These are phyloP conservation scores for Verticillium zaregamsianum DNA, from an alignment of 2,329 filamentous ascomycete genomes.

Conservation along the genomic window DNA sequence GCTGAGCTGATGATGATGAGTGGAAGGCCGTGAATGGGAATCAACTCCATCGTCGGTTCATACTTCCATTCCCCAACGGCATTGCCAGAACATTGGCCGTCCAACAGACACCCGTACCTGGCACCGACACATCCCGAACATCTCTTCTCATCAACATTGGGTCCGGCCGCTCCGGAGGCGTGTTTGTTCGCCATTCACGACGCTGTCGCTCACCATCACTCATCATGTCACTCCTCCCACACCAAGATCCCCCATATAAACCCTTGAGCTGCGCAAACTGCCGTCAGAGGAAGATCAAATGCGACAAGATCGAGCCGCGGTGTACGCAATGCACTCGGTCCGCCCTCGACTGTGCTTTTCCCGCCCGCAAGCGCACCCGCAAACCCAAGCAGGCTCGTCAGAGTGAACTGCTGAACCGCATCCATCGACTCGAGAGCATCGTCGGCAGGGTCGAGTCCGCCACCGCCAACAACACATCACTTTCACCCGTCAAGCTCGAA, in stretches of 20 bases:
- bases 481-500: not conserved
- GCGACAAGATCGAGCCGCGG: conserved; percentile 47
- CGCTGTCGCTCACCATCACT: not conserved
- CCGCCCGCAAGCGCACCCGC: conserved; percentile 37
- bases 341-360: conserved; percentile 42
- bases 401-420: conserved; percentile 37
- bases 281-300: conserved; percentile 59
- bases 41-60: not conserved
- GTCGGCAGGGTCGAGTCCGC: conserved; percentile 36
- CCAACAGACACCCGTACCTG: too few species aligned
- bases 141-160: too few species aligned
- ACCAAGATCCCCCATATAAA: conserved; percentile 16
- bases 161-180: too few species aligned
- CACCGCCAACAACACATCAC: not conserved
- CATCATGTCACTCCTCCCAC: not conserved
- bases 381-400: conserved; percentile 35
- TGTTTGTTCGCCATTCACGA: not conserved
- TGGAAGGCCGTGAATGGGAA: not conserved
- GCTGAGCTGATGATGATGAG: not conserved
- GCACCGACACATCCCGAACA: too few species aligned
- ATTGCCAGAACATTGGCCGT: too few species aligned
- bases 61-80: too few species aligned
- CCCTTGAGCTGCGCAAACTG: conserved; percentile 49
- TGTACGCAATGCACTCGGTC: conserved; percentile 34
- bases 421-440: conserved; percentile 39